Base-by-base conservation (phyloP, 2,329 filamentous ascomycete genomes). In the Penicillium sp. region DNA sequence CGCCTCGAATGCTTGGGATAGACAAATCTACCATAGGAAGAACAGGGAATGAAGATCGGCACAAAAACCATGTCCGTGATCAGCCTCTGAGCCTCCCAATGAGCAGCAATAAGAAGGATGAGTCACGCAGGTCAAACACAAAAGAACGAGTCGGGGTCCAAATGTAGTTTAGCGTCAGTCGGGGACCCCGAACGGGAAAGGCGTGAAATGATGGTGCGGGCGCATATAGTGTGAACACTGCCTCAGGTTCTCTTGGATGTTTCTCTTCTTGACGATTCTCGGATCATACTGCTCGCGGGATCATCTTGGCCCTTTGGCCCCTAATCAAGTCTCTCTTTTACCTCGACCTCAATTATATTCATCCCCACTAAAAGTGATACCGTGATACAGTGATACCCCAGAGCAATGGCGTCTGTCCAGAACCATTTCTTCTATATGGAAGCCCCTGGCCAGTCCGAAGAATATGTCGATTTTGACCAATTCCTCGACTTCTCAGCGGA, bases 391-490 rank as follows among this genome's bases (percentile, higher is more conserved):
- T 32, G 32, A 39, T 45, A 52, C 40, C 41, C 29, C 42, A 33
- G 46, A 49, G 33, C 29, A 28, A 68, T 68, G 66, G 59, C 64
- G 47, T 60, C 51, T 31, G 24, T 59, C 42, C 46, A 57, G 15
- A 59, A 67, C 33, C 59, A 61, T 47, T 59, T 60, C 46, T 59
- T 66, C 43, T 58, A 55, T 25, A 56, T 59, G 44, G 61, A 62
- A 33, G 54, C 48, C 25, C 48, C 55, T 5, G 49, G 37, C 29
- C 56, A 47, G 32, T 47, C 56, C 29, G 56, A 66, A 33, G 66
- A 69, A 42, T 65, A 60, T 57, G 52, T 66, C 31, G 66, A 69
- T 52, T 68, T 69, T 46, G 66, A 68, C 43, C 60, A 64, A 53
- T 65, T 65, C 46, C 63, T 70, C 46, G 60, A 69, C 39, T 57